Conservation (phyloP, 129 eudicot species). For the Lonicera japonica region DNA sequence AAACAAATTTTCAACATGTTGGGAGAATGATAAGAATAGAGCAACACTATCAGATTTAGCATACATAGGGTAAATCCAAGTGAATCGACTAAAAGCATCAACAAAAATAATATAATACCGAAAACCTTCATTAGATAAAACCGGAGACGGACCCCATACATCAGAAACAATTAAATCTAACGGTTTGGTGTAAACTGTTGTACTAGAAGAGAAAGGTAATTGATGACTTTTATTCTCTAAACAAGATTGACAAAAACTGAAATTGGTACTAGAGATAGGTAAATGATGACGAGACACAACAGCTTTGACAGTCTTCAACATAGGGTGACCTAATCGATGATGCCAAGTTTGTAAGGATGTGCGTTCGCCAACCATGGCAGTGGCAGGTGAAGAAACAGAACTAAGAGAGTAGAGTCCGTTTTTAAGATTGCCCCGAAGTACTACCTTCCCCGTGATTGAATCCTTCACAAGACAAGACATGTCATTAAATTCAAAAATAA, state of each 20-base stretch:
- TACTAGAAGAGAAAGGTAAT: background rate
- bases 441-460: background rate
- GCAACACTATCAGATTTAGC: background rate
- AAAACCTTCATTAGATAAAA: background rate
- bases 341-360: background rate
- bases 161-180: background rate
- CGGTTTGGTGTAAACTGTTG: background rate
- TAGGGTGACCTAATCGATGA: background rate
- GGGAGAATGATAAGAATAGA: background rate
- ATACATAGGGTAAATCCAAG: background rate
- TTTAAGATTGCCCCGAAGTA: background rate
- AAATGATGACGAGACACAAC: background rate
- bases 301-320: background rate
- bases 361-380: background rate
- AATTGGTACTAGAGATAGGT: background rate
- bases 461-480: background rate
- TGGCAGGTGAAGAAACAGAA: background rate
- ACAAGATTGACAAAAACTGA: background rate
- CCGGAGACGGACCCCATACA: background rate
- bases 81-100: background rate
- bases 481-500: background rate
- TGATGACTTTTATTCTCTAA: background rate
- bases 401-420: background rate
- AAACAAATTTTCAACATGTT: background rate
- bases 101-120: background rate